Percentiles rank a stretch among this genome's conserved stretches.
Evolutionary conservation across 73 alveolate species (phyloP).

Genomic region (Stentor coeruleus): DNA sequence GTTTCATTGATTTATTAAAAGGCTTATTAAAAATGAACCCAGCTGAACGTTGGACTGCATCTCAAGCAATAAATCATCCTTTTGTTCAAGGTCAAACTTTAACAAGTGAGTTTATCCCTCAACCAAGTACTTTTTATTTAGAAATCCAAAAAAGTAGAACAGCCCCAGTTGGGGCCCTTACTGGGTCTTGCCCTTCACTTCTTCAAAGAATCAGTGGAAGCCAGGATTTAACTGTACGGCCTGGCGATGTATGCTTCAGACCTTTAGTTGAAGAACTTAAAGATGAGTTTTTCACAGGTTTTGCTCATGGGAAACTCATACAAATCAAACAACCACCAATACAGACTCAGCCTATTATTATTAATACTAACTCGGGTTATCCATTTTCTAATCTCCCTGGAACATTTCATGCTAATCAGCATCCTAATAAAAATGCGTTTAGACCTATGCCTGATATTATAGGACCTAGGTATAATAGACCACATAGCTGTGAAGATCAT

Average conservation of each 20-base stretch:
- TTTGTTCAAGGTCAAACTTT: conserved; percentile 28
- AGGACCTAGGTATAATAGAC: conserved; percentile 16
- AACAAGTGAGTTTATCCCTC: neutral
- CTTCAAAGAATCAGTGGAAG: conserved; percentile 19
- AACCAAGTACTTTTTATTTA: neutral
- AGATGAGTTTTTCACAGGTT: conserved; percentile 21
- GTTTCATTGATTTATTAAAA: conserved; percentile 2
- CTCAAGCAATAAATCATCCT: conserved; percentile 51
- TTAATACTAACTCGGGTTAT: neutral
- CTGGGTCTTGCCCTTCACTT: conserved; percentile 12
- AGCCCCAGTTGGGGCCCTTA: neutral
- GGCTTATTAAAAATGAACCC: conserved; percentile 43
- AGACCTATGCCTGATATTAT: neutral
- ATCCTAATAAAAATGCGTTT: neutral
- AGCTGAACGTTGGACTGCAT: conserved; percentile 54
- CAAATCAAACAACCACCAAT: neutral
- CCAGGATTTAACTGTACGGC: conserved; percentile 1
- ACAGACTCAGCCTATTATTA: neutral
- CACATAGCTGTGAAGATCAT: neutral
- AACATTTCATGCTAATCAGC: neutral
- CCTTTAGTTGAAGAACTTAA: conserved; percentile 19
- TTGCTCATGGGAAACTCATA: conserved; percentile 17
- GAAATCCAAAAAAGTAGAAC: neutral
- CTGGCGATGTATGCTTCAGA: neutral
- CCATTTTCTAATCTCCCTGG: neutral